phyloP scores from a whole-genome alignment of 2,329 filamentous ascomycete species.

The Pseudogymnoascus sp. region DNA sequence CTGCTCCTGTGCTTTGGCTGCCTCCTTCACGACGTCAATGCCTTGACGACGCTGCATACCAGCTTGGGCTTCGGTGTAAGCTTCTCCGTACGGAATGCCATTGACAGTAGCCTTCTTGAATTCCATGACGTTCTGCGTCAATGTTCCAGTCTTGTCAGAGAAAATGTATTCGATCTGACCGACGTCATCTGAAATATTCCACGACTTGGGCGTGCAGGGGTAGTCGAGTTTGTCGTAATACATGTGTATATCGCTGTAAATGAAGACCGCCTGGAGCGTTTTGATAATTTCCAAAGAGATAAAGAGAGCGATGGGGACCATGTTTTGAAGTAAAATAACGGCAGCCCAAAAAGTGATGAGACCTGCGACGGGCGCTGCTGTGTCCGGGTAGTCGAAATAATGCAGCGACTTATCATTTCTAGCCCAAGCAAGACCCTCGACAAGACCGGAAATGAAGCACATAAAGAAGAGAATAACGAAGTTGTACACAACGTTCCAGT shows the following conservation, averaged over 20 bases:
- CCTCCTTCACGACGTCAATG: constrained; percentile 76
- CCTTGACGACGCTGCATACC: constrained; percentile 92
- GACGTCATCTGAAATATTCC: constrained; percentile 98
- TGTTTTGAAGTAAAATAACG: constrained; percentile 92
- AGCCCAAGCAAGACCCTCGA: constrained; percentile 76
- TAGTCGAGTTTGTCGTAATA: constrained; percentile 94
- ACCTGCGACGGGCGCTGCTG: constrained; percentile 35
- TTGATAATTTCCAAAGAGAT: constrained; percentile 95
- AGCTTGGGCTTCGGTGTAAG: constrained; percentile 92
- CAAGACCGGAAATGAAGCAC: constrained; percentile 77
- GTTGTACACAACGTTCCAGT: constrained; percentile 97
- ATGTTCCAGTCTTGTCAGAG: constrained; percentile 84
- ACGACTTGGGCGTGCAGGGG: constrained; percentile 92
- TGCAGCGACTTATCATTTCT: constrained; percentile 64
- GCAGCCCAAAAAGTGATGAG: constrained; percentile 97
- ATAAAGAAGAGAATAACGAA: constrained; percentile 83
- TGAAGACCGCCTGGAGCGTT: constrained; percentile 89
- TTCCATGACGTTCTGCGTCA: constrained; percentile 94
- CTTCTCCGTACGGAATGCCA: constrained; percentile 91
- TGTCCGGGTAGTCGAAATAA: constrained; percentile 77
- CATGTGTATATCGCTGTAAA: constrained; percentile 93
- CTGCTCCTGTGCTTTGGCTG: constrained; percentile 60
- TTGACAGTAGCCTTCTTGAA: constrained; percentile 99
- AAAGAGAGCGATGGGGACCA: constrained; percentile 96
- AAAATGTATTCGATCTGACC: constrained; percentile 99